A percentile compares a stretch with the other conserved stretches of the same genome.
Conservation (phyloP, 2,329 filamentous ascomycete genomes). For the Thelonectria discophora region DNA sequence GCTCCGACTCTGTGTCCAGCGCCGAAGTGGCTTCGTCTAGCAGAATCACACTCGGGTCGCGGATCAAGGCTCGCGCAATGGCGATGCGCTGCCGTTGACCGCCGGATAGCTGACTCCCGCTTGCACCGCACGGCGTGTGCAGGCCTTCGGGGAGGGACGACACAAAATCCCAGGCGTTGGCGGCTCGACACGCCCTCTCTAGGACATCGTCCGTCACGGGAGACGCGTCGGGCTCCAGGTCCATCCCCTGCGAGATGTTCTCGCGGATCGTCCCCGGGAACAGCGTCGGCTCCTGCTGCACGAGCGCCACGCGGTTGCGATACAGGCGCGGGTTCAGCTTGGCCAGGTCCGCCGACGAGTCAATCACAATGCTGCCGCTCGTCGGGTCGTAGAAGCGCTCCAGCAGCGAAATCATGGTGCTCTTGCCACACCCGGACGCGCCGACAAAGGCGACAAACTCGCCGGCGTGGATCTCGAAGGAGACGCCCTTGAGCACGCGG, state of each 20-base stretch:
- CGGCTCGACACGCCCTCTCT: slow-evolving; percentile 16
- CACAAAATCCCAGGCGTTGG: slow-evolving; percentile 23
- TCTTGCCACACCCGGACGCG: slow-evolving; percentile 6
- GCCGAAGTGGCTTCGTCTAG: slow-evolving; percentile 19
- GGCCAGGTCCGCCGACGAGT: background rate
- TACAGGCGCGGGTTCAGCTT: slow-evolving; percentile 11
- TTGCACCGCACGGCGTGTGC: slow-evolving; percentile 7
- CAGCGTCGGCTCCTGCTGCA: slow-evolving; percentile 19
- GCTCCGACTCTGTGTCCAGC: slow-evolving; percentile 21
- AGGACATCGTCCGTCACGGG: background rate
- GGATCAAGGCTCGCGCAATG: slow-evolving; percentile 4
- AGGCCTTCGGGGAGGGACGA: slow-evolving; percentile 17
- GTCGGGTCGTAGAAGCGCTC: slow-evolving; percentile 13
- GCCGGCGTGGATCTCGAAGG: slow-evolving; percentile 10
- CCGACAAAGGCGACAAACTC: slow-evolving; percentile 15
- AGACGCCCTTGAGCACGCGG: slow-evolving; percentile 24
- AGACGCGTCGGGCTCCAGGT: background rate
- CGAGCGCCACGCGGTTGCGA: slow-evolving; percentile 10
- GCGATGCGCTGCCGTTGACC: slow-evolving; percentile 17
- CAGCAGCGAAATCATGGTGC: slow-evolving; percentile 4
- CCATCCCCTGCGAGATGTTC: slow-evolving; percentile 16
- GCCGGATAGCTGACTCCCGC: slow-evolving; percentile 20
- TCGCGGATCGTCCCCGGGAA: slow-evolving; percentile 19
- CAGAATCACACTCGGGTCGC: slow-evolving; percentile 15
- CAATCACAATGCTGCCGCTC: slow-evolving; percentile 1